Evolutionary conservation across 2,329 filamentous ascomycete species (phyloP).

Genomic region (Talaromyces verruculosus): DNA sequence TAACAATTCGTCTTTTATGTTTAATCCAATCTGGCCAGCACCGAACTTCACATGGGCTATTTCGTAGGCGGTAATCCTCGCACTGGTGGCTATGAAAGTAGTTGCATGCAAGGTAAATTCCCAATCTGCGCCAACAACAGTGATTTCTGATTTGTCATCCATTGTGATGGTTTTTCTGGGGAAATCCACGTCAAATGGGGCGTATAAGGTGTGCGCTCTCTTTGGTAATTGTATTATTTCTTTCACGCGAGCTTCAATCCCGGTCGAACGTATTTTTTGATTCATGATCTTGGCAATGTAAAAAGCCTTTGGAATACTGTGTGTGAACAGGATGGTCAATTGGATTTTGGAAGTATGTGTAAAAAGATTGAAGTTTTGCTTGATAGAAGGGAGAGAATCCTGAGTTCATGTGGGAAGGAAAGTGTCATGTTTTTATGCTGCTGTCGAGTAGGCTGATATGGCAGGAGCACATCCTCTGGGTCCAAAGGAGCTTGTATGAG

Average conservation of each 20-base stretch:
- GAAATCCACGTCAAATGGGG: neutral
- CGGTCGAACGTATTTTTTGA: neutral
- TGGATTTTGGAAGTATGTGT: neutral
- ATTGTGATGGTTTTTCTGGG: neutral
- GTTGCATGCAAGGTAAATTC: neutral
- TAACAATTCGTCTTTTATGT: too few species aligned
- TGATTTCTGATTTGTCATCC: neutral
- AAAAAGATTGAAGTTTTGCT: neutral
- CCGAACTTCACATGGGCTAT: neutral
- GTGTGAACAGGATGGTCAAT: neutral
- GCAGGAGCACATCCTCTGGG: neutral
- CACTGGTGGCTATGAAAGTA: neutral
- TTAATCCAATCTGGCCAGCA: neutral
- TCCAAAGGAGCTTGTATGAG: neutral
- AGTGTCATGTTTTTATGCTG: neutral
- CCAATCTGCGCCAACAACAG: neutral
- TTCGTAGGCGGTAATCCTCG: neutral
- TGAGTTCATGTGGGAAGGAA: neutral
- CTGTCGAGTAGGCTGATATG: neutral
- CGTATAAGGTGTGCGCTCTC: neutral
- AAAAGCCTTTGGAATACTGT: neutral
- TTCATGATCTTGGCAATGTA: neutral
- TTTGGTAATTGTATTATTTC: neutral
- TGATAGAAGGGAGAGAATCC: neutral
- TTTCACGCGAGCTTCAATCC: neutral